Evolutionary conservation across 352 stramenopile genomes (phyloP), one percentile per base, ranked within the genome.

Genomic region (Paralagenidium karlingii): DNA sequence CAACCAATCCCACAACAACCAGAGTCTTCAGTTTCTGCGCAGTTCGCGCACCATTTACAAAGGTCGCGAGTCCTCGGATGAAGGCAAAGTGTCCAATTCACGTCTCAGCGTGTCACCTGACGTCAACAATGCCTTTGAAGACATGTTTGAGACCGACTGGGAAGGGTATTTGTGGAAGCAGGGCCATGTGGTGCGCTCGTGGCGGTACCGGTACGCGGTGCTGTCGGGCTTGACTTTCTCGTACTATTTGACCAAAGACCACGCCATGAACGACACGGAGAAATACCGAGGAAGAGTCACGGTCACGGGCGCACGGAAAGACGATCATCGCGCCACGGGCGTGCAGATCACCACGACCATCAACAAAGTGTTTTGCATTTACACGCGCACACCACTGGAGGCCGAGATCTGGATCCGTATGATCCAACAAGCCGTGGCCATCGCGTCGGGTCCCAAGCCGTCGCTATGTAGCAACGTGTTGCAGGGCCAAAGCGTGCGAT

Each of bases 91-190:
- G 40, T 18, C 34, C 11, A 57, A 51, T 24, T 58, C 55, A 15
- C 64, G 73, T 0, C 44, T 82, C 7, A 86, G 73, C 38, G 68
- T 84, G 3, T 87, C 68, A 8, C 67, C 68, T 1, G 73, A 87
- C 43, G 55, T 79, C n/a, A 74, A 48, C 30, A 60, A 70, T 46
- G 59, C 70, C 12, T 86, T 83, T 24, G 76, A 90, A 26, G 76
- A 90, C 40, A 65, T 84, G 45, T 86, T 86, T 29, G 77, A 90
- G 50, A 90, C 77, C 28, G 76, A 91, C 50, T 91, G 77, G 77
- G 77, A 91, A 47, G 77, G 77, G 5, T 91, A 91, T 45, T 66
- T 88, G 33, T 88, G 75, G 75, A 91, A 91, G 40, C 77, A 91
- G 47, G 75, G 77, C 18, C 74, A 91, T 38, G 77, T 91, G 40